Evolutionary conservation across 345 rosid genomes (phyloP), one percentile per base, ranked within the genome.

Genomic region (Aethionema arabicum): DNA sequence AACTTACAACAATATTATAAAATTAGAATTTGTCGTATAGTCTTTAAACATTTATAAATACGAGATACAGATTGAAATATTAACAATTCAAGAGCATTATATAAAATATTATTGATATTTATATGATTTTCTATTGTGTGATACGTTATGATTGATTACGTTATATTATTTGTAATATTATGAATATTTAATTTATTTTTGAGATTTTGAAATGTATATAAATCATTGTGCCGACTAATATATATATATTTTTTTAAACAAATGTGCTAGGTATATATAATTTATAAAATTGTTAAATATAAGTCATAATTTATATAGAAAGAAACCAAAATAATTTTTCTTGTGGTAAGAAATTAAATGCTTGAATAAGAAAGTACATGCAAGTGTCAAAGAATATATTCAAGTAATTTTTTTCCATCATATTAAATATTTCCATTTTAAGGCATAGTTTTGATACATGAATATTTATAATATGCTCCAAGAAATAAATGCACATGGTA

Each of bases 401-500:
- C 8, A 8, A 35, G 7, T 35, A 35, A 35, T 35, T 35, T 35
- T 35, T 35, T 35, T 35, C 40, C 43, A 44, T 59, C 27, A 11
- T 6, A 44, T 37, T 16, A 8, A 10, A 40, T 21, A 21, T 32
- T 50, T 8, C 15, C 44, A 49, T 39, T 57, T 55, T 21, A 58
- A 40, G 29, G 16, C 62, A 8, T 5, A 49, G 12, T 51, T 59
- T 12, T 32, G 40, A 51, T 42, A 33, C 66, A 43, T 21, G 2
- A 21, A 60, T 36, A 36, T 16, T 35, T 9, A 14, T 4, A 43
- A 8, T 45, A 37, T 38, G 53, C 21, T 61, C 15, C 15, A 38
- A 21, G 27, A 21, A 53, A 37, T 16, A 40, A 42, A 46, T 46
- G 62, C 67, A 69, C 73, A 61, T 69, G 67, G 67, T 16, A 32